Evolutionary conservation across 2,329 filamentous ascomycete species (phyloP), one percentile per base, ranked within the genome.

Genomic region (Botrytis squamosa): DNA sequence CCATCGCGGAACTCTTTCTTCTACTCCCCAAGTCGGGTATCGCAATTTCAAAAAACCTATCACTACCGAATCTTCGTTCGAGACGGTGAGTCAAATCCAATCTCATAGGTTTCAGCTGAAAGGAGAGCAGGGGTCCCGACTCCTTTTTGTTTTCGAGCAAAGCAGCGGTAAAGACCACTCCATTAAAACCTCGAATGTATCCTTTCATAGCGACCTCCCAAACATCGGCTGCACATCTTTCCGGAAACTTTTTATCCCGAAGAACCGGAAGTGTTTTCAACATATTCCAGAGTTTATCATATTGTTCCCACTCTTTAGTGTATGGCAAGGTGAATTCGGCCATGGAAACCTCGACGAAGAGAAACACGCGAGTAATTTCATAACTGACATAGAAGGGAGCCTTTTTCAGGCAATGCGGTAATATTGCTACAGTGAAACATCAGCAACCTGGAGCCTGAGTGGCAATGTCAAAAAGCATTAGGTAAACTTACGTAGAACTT

Each of bases 41-140:
- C 7, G 84, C 79, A 0, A 91, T 73, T 71, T 90, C 87, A 1
- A 91, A 75, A 64, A 90, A 90, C 0, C 89, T 84, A 75, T 91
- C 88, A 0, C 85, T 80, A 0, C 89, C 88, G 75, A 89, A 90
- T 7, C 85, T 85, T 20, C 89, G 85, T 33, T 82, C 82, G 0
- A 91, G 79, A 2, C 89, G 86, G 78, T 89, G 84, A 0, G 85
- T 82, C 4, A 83, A 78, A 40, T 88, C 86, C 2, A 89, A 78
- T 16, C 81, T 83, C 1, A 90, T 77, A 0, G 87, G 85, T 2
- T 84, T 82, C 16, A 91, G 82, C 8, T 82, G 83, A 7, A 90
- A 77, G 0, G 77, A 74, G 74, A 88, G 88, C 0, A 86, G 70
- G 0, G 85, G 83, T 0, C 84, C 85, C 4, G 79, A 77, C 1